Percentiles rank a stretch among this genome's conserved stretches.
phyloP scores from a whole-genome alignment of 1,284 basidiomycete genomes.

The Ganoderma multipileum region DNA sequence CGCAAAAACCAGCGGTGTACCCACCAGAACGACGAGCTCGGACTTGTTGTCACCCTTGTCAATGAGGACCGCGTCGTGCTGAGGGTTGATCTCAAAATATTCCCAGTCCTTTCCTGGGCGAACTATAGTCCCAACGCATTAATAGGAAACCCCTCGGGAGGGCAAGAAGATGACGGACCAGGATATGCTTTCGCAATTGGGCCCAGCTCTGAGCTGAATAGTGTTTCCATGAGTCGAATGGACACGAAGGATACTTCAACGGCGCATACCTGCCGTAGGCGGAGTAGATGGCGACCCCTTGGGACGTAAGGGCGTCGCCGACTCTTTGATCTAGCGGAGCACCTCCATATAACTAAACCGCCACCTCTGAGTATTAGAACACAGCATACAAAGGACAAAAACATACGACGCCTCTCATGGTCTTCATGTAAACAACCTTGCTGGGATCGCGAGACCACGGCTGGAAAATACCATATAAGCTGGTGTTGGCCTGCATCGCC shows the following conservation, averaged over 20 bases:
- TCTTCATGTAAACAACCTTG: slow-evolving; percentile 26
- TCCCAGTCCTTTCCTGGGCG: slow-evolving; percentile 32
- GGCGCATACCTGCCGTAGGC: slow-evolving; percentile 35
- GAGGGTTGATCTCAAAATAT: slow-evolving; percentile 25
- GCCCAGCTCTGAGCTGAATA: slow-evolving; percentile 34
- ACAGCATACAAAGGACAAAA: background rate
- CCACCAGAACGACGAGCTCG: slow-evolving; percentile 32
- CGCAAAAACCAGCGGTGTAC: background rate
- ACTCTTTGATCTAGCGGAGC: slow-evolving; percentile 37
- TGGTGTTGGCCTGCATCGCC: background rate
- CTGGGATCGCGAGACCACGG: slow-evolving; percentile 31
- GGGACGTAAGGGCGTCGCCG: slow-evolving; percentile 34
- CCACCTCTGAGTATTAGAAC: background rate
- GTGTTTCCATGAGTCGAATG: background rate
- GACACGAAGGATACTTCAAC: background rate
- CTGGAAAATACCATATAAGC: slow-evolving; percentile 13
- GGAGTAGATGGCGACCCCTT: slow-evolving; percentile 33
- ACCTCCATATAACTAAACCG: slow-evolving; percentile 37
- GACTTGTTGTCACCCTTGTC: slow-evolving; percentile 29
- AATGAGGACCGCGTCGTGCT: slow-evolving; percentile 12
- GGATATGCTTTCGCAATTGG: slow-evolving; percentile 23
- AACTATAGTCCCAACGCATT: slow-evolving; percentile 3
- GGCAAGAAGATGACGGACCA: slow-evolving; percentile 10
- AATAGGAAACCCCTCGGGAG: background rate
- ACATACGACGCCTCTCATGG: slow-evolving; percentile 31